Conservation (phyloP, 2,329 filamentous ascomycete species). For the Ophiostoma quercus region DNA sequence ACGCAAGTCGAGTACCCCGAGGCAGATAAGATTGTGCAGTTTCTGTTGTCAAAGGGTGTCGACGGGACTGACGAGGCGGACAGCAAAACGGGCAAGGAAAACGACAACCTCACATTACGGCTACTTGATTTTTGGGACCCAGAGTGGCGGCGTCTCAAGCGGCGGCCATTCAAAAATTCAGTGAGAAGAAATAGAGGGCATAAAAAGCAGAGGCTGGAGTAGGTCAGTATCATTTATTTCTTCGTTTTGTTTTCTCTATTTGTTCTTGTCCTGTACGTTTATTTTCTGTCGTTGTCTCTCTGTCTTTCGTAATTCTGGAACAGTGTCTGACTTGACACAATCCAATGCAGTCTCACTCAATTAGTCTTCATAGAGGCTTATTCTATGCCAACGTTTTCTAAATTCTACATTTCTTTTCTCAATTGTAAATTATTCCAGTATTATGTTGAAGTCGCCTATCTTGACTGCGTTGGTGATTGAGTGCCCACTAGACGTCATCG, state of each 20-base stretch:
- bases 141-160: conserved; percentile 16
- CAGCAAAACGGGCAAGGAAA: background rate
- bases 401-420: background rate
- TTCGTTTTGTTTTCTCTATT: too few relatives aligned
- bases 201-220: conserved; percentile 10
- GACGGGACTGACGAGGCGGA: background rate
- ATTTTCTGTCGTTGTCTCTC: background rate
- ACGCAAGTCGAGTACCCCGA: conserved; percentile 4
- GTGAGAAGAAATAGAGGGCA: background rate
- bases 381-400: background rate
- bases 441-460: background rate
- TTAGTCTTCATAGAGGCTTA: background rate
- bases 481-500: background rate
- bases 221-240: background rate
- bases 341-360: background rate
- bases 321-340: background rate
- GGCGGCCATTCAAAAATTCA: background rate
- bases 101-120: conserved; percentile 4
- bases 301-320: background rate
- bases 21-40: conserved; percentile 16
- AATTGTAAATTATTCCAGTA: background rate
- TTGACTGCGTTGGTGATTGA: background rate
- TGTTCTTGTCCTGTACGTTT: background rate
- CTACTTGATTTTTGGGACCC: conserved; percentile 23
- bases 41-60: conserved; percentile 18